A percentile compares a stretch with the other conserved stretches of the same genome.
Conservation (phyloP, 306 rosid species). For the Medicago arabica region DNA sequence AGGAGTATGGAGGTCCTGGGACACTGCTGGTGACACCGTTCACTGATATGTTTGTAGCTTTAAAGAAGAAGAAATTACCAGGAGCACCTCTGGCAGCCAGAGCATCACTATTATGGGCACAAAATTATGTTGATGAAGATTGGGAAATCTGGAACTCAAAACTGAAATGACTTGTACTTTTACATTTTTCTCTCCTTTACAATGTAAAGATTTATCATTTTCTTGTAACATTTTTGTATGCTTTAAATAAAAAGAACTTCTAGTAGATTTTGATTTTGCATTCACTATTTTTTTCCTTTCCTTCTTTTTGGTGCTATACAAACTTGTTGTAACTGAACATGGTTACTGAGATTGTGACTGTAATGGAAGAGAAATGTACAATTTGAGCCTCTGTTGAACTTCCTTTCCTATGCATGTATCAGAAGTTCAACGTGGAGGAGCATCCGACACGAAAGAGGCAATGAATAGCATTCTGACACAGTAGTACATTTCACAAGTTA, state of each 20-base stretch:
- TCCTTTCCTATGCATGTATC: slow-evolving; percentile 39
- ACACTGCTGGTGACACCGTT: slow-evolving; percentile 84
- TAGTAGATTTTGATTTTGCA: slow-evolving; percentile 39
- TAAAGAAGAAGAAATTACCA: slow-evolving; percentile 44
- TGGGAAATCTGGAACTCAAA: slow-evolving; percentile 74
- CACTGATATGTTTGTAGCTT: slow-evolving; percentile 55
- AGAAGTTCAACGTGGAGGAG: slow-evolving; percentile 39
- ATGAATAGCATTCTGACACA: slow-evolving; percentile 31
- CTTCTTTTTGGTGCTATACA: slow-evolving; percentile 55
- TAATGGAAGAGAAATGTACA: slow-evolving; percentile 48
- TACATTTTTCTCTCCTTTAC: slow-evolving; percentile 21
- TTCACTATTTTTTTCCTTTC: slow-evolving; percentile 36
- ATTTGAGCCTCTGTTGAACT: slow-evolving; percentile 35
- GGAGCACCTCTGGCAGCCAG: slow-evolving; percentile 64
- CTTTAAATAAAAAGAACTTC: slow-evolving; percentile 35
- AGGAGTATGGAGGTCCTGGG: slow-evolving; percentile 79
- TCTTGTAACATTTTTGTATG: slow-evolving; percentile 22
- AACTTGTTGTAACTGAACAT: slow-evolving; percentile 46
- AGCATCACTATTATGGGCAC: slow-evolving; percentile 76
- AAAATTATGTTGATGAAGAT: slow-evolving; percentile 65
- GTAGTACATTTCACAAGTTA: slow-evolving; percentile 25
- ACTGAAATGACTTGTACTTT: slow-evolving; percentile 46
- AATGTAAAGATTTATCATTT: slow-evolving; percentile 41
- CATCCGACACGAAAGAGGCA: slow-evolving; percentile 48
- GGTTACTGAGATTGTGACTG: slow-evolving; percentile 31